Evolutionary conservation across 441 rosid species (phyloP), one percentile per base, ranked within the genome.

Genomic region (Adansonia gregorii): DNA sequence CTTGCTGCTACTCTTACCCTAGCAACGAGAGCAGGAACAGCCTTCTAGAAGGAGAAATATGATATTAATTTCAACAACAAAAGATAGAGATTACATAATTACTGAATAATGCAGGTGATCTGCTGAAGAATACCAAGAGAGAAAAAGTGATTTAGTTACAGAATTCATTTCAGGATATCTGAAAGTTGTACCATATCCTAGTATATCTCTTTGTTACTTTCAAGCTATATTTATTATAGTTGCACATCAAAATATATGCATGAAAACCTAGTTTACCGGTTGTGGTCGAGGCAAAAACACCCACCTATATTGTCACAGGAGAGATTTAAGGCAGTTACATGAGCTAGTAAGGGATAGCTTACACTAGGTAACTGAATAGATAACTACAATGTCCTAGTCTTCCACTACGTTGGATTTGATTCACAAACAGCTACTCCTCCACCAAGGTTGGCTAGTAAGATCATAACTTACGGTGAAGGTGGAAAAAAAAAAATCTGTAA

Each of bases 381-480:
- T 35, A 35, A 35, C 39, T 35, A 35, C 4, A 35, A 35, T 35
- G 39, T 35, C 39, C 39, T 35, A 35, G 39, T 35, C 39, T 35
- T 35, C 39, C 39, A 35, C 4, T 3, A 35, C 39, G 39, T 35
- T 35, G 39, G 39, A 35, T 35, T 35, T 35, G 39, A 35, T 35
- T 35, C 39, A 35, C 39, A 4, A 35, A 35, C 52, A 2, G 3
- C 52, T 2, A 2, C 14, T 12, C 6, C n/a, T 12, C 12, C 6
- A 12, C 1, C 6, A 5, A 49, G 54, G n/a, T 49, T 12, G 52
- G 52, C 8, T 48, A 48, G 52, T 48, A 48, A 78, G 9, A 35
- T 35, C 39, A 35, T n/a, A 67, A 78, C 73, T 58, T 56, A 56
- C 11, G 60, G 41, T 27, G 20, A 73, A 15, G 52, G 60, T 49